phyloP scores from a whole-genome alignment of 2,329 filamentous ascomycete species.

The Penicillium expansum region DNA sequence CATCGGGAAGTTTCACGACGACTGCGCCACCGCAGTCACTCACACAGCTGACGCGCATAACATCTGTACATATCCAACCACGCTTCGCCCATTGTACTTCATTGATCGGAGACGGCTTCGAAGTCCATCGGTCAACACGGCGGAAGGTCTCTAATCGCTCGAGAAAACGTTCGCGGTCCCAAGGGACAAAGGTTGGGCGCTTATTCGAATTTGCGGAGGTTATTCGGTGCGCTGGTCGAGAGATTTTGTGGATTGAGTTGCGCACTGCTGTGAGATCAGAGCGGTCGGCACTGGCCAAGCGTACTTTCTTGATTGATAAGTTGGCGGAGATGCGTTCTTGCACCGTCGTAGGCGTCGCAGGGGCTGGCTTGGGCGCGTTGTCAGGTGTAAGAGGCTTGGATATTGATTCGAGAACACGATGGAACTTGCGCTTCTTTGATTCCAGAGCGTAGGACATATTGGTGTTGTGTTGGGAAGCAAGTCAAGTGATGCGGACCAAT shows the following conservation, averaged over 20 bases:
- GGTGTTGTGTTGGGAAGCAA: not conserved
- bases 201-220: constrained; percentile 34
- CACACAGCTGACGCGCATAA: constrained; percentile 77
- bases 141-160: constrained; percentile 81
- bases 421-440: constrained; percentile 49
- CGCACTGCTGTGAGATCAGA: constrained; percentile 22
- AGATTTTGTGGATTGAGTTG: constrained; percentile 26
- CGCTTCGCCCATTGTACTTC: constrained; percentile 94
- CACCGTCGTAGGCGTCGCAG: constrained; percentile 21
- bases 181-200: constrained; percentile 75
- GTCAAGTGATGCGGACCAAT: constrained; percentile 7
- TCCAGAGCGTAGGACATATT: constrained; percentile 47
- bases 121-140: constrained; percentile 88
- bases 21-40: constrained; percentile 81
- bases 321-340: constrained; percentile 27
- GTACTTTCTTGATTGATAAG: constrained; percentile 37
- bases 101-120: constrained; percentile 79
- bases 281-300: constrained; percentile 26
- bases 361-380: constrained; percentile 18
- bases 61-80: constrained; percentile 82
- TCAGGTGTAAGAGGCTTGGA: constrained; percentile 33
- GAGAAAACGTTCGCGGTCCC: constrained; percentile 79
- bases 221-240: constrained; percentile 29
- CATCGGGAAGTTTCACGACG: constrained; percentile 71
- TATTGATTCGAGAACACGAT: constrained; percentile 46